These are phyloP conservation scores for Samsoniella hepiali DNA, from an alignment of 2,329 filamentous ascomycete species.

Conservation along the genomic window DNA sequence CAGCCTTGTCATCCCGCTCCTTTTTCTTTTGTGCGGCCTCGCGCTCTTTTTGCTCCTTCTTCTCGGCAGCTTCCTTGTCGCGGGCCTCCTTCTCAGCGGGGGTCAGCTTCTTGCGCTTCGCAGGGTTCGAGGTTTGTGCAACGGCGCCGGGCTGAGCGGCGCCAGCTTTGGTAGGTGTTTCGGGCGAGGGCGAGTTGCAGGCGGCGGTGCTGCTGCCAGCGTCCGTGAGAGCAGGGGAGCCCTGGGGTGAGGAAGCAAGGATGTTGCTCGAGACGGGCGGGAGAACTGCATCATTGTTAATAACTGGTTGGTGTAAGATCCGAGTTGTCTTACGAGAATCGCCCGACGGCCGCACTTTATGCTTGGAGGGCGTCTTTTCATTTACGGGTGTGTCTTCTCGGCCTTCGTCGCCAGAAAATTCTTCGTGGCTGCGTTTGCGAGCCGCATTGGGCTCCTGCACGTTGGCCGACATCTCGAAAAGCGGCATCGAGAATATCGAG, in stretches of 20 bases:
- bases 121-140: slow-evolving; percentile 21
- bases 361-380: slow-evolving; percentile 21
- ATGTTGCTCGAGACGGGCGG: slow-evolving; percentile 24
- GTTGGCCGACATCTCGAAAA: slow-evolving; percentile 47
- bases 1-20: slow-evolving; percentile 31
- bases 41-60: slow-evolving; percentile 34
- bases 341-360: slow-evolving; percentile 22
- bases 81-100: slow-evolving; percentile 38
- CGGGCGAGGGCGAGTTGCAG: slow-evolving; percentile 35
- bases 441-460: slow-evolving; percentile 41
- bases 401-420: slow-evolving; percentile 38
- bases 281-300: slow-evolving; percentile 25
- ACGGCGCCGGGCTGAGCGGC: slow-evolving; percentile 25
- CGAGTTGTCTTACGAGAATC: slow-evolving; percentile 25
- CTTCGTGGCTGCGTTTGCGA: slow-evolving; percentile 47
- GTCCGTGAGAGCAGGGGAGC: slow-evolving; percentile 40
- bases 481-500: slow-evolving; percentile 39
- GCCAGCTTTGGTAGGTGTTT: slow-evolving; percentile 31
- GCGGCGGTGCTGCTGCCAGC: slow-evolving; percentile 40
- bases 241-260: slow-evolving; percentile 30
- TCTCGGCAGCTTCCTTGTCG: slow-evolving; percentile 37
- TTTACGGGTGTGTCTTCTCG: slow-evolving; percentile 25
- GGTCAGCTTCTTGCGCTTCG: slow-evolving; percentile 45
- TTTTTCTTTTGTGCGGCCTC: slow-evolving; percentile 35
- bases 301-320: too few relatives aligned